phyloP scores from a whole-genome alignment of 306 rosid species.

The Vachellia pachyceras region DNA sequence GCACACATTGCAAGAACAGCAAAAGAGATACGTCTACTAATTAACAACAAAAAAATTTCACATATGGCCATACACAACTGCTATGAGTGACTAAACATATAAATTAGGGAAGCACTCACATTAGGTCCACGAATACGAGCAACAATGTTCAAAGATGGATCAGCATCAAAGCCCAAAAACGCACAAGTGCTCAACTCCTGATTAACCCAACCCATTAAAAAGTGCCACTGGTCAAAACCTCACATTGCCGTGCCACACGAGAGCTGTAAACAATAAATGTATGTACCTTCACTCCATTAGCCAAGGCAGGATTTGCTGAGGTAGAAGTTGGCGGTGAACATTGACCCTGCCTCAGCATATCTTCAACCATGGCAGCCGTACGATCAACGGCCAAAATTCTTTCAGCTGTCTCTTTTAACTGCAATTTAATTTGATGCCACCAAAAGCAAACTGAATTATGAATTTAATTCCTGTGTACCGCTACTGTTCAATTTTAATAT shows the following conservation, averaged over 20 bases:
- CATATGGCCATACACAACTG: constrained; percentile 21
- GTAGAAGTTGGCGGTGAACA: constrained; percentile 52
- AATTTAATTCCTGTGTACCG: constrained; percentile 1
- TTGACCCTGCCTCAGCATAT: constrained; percentile 74
- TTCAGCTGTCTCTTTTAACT: constrained; percentile 90
- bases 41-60: constrained; percentile 14
- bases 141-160: constrained; percentile 77
- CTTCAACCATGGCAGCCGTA: constrained; percentile 96
- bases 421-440: constrained; percentile 41
- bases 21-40: constrained; percentile 27
- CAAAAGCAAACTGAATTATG: constrained; percentile 38
- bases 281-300: constrained; percentile 66
- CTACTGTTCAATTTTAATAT: constrained; percentile 7
- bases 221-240: constrained; percentile 31
- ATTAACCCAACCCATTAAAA: constrained; percentile 41
- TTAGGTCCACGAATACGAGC: constrained; percentile 94
- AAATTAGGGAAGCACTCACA: constrained; percentile 58
- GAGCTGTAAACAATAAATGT: constrained; percentile 32
- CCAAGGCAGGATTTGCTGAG: constrained; percentile 43
- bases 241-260: constrained; percentile 25
- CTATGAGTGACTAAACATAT: constrained; percentile 26
- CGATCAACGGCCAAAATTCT: constrained; percentile 86
- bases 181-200: constrained; percentile 68
- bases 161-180: constrained; percentile 87
- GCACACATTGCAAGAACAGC: constrained; percentile 20